Conservation (phyloP, 139 green algal species). For the Asterochloris sp. region DNA sequence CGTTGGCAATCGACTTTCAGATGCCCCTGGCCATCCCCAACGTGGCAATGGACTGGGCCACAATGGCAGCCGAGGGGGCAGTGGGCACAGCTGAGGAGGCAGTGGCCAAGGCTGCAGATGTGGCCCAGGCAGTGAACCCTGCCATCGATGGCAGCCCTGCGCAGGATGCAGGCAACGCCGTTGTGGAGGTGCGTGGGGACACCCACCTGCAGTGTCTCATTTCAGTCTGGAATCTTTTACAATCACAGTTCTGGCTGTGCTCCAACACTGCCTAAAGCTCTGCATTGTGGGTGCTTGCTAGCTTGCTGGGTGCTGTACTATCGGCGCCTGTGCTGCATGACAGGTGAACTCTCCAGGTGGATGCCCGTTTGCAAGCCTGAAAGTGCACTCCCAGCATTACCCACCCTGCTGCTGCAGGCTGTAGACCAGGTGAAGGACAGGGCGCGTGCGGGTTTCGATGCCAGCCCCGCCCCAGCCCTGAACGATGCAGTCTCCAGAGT, state of each 20-base stretch:
- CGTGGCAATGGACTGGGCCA: not conserved
- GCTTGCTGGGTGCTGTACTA: not conserved
- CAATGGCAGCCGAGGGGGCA: not conserved
- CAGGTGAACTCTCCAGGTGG: not conserved
- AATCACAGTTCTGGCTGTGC: not conserved
- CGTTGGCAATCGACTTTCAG: conserved; percentile 10
- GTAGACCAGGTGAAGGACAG: too few species aligned
- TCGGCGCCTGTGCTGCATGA: conserved; percentile 1
- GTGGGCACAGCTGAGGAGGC: too few species aligned
- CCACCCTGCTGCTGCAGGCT: too few species aligned
- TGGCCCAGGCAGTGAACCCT: conserved; percentile 9
- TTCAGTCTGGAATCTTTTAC: too few species aligned
- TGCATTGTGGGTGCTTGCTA: not conserved
- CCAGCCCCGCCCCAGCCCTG: too few species aligned
- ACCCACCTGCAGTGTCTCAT: not conserved
- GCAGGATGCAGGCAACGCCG: not conserved
- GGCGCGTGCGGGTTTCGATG: too few species aligned
- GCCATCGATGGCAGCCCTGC: conserved; percentile 1
- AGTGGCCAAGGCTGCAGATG: conserved; percentile 1
- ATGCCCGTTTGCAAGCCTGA: not conserved
- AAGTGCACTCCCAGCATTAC: too few species aligned
- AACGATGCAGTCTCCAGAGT: too few species aligned
- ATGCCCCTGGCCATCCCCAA: conserved; percentile 3
- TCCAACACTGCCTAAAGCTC: not conserved
- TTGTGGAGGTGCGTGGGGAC: conserved; percentile 6